Evolutionary conservation across 768 basidiomycete species (phyloP), one percentile per base, ranked within the genome.

Genomic region (Chlorophyllum brunneum): DNA sequence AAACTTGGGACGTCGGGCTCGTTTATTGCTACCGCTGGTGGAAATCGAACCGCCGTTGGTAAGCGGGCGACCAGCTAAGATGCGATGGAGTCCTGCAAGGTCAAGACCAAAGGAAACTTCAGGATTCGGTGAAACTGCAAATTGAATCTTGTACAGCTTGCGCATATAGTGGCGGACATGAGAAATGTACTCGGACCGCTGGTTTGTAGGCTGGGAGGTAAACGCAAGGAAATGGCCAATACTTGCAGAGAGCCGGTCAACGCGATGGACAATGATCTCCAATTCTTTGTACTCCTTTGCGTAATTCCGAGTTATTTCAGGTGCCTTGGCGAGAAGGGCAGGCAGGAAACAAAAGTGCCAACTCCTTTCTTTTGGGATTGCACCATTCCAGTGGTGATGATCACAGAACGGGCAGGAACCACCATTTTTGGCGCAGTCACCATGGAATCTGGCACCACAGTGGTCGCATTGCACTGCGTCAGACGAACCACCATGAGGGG

Each of bases 361-460:
- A 58, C 76, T 86, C 42, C 91, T 83, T 57, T 87, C 80, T 66
- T 91, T 92, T 63, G 82, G 81, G 47, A 92, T 84, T 2, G 86
- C 79, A 16, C 90, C 90, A 59, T 92, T 90, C 90, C 90, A 92
- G 61, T 93, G 91, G 56, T 91, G 86, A 59, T 91, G 89, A 57
- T 93, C 90, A 58, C 90, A 93, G 72, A 93, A 93, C 0, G 90
- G 90, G 63, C 90, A 93, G 4, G 90, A 93, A 30, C 90, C 91
- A n/a, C 90, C 90, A 57, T 86, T 88, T 58, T 84, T 85, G 9
- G 89, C 90, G 59, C 90, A 92, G 43, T 83, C 77, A 4, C 88
- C 89, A 55, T 93, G 90, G 69, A 93, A 93, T 43, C 89, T 75
- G 42, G 90, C 91, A 64, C 80, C 88, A 56, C 90, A 93, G 59